These are phyloP conservation scores for Limtongia smithiae DNA, from an alignment of 805 yeast species.

Conservation along the genomic window DNA sequence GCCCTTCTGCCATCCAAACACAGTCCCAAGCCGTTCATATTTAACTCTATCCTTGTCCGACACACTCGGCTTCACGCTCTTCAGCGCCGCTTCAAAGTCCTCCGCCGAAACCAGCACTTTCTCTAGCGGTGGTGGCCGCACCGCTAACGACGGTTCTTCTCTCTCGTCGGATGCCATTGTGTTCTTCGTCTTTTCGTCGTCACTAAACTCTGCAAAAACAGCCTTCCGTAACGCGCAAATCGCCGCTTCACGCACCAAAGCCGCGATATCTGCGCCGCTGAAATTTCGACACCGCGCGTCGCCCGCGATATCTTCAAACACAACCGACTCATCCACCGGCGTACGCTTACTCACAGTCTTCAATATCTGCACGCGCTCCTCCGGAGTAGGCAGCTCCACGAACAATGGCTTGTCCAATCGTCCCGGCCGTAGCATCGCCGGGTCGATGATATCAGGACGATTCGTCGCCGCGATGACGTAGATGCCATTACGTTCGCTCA, in stretches of 20 bases:
- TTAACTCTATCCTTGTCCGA: conserved; percentile 50
- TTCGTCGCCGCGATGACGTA: conserved; percentile 96
- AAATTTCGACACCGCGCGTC: conserved; percentile 83
- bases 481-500: conserved; percentile 87
- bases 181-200: conserved; percentile 37
- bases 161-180: conserved; percentile 28
- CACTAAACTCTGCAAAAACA: conserved; percentile 46
- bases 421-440: conserved; percentile 97
- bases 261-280: conserved; percentile 94
- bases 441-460: conserved; percentile 96
- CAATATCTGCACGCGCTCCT: conserved; percentile 78
- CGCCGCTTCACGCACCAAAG: conserved; percentile 91
- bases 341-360: conserved; percentile 65
- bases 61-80: conserved; percentile 82
- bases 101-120: conserved; percentile 52
- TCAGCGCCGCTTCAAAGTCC: conserved; percentile 71
- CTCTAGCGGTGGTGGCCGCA: background rate
- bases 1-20: conserved; percentile 29
- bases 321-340: conserved; percentile 64
- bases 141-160: background rate
- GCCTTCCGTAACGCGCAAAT: conserved; percentile 69
- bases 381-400: conserved; percentile 79
- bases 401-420: conserved; percentile 88
- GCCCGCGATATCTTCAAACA: conserved; percentile 57
- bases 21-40: conserved; percentile 27